phyloP scores from a whole-genome alignment of 495 filamentous ascomycete genomes.

The Hyaloscypha bicolor region DNA sequence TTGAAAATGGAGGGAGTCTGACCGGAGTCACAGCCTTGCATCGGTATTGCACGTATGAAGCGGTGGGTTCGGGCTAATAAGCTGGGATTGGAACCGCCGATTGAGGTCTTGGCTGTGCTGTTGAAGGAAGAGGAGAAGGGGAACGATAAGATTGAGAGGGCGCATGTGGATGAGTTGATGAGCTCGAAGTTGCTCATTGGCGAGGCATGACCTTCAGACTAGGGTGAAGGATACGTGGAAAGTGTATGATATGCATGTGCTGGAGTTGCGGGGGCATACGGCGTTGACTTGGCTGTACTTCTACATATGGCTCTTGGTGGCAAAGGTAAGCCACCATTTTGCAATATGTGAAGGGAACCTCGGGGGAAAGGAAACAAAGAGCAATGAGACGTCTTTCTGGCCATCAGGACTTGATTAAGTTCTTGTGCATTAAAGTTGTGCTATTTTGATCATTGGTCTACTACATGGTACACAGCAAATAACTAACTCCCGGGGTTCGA shows the following conservation, averaged over 20 bases:
- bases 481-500: conserved; percentile 19
- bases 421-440: conserved; percentile 20
- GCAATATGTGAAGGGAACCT: neutral
- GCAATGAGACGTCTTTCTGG: neutral
- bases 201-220: conserved; percentile 8
- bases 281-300: conserved; percentile 1
- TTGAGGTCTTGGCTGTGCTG: conserved; percentile 89
- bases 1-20: neutral
- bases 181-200: conserved; percentile 44
- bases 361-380: neutral
- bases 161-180: conserved; percentile 83
- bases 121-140: conserved; percentile 67
- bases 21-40: conserved; percentile 68
- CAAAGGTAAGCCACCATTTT: neutral
- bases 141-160: conserved; percentile 54
- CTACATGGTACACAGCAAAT: conserved; percentile 25
- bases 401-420: neutral
- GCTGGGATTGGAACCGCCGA: conserved; percentile 79
- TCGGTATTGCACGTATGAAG: conserved; percentile 78
- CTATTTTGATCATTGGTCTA: conserved; percentile 26
- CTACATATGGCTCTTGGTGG: neutral
- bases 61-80: conserved; percentile 86
- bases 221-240: neutral
- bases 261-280: neutral
- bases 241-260: neutral